Conservation (phyloP, 2,329 filamentous ascomycete genomes). For the Aspergillus puulaauensis region DNA sequence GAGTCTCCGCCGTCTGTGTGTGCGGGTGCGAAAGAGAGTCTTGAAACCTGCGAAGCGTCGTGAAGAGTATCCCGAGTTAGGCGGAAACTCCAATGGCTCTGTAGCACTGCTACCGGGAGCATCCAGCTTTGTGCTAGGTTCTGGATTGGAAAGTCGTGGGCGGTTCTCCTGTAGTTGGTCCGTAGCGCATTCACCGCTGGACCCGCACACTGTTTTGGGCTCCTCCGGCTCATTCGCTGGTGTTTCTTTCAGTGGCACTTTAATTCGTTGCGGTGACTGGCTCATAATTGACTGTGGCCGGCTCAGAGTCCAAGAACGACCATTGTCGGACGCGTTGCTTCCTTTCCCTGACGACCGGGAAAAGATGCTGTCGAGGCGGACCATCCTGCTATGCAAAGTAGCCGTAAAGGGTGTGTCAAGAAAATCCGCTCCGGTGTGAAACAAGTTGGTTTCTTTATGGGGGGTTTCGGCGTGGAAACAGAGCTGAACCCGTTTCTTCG, state of each 20-base stretch:
- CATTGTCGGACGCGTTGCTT: conserved; percentile 1
- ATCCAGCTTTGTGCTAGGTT: neutral
- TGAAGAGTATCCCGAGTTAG: conserved; percentile 6
- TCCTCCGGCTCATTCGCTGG: neutral
- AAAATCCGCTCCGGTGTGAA: neutral
- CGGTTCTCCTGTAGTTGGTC: neutral
- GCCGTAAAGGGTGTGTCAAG: neutral
- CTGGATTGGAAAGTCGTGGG: neutral
- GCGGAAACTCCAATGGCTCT: neutral
- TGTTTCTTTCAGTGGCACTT: neutral
- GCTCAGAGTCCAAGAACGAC: neutral
- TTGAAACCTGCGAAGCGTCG: conserved; percentile 17
- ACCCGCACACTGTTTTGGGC: neutral
- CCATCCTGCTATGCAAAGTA: conserved; percentile 9
- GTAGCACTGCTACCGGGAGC: neutral
- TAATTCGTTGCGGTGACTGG: neutral
- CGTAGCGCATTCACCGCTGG: neutral
- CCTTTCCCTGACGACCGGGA: conserved; percentile 8
- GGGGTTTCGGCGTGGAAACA: neutral
- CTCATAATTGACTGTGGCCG: neutral
- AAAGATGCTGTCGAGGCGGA: conserved; percentile 13
- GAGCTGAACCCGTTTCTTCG: neutral
- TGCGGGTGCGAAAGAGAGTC: conserved; percentile 19
- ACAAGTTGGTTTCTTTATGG: neutral
- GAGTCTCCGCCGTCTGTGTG: conserved; percentile 8